These are phyloP conservation scores for Suhomyces xylopsoci DNA, from an alignment of 805 yeast genomes.

Conservation along the genomic window DNA sequence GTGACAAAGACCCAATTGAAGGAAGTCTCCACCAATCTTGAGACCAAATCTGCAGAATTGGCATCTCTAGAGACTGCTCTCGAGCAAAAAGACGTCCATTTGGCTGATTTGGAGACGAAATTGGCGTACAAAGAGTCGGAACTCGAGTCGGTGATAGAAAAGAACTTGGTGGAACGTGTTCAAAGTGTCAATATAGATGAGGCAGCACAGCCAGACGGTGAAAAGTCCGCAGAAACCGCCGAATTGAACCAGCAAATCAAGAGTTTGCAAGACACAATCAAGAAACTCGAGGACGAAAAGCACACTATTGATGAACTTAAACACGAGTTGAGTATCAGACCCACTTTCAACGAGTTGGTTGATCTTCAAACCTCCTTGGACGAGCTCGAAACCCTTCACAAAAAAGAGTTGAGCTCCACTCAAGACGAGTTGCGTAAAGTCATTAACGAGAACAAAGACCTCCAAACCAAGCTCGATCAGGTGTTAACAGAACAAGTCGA, in stretches of 20 bases:
- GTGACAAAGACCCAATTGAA: background rate
- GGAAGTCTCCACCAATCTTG: background rate
- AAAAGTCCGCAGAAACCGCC: background rate
- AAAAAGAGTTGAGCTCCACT: slow-evolving; percentile 28
- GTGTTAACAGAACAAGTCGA: slow-evolving; percentile 7
- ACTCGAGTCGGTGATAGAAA: slow-evolving; percentile 10
- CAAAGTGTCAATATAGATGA: slow-evolving; percentile 6
- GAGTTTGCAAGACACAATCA: background rate
- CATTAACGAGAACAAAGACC: slow-evolving; percentile 17
- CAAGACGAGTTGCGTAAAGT: slow-evolving; percentile 22
- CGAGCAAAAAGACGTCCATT: slow-evolving; percentile 6
- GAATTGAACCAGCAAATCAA: background rate
- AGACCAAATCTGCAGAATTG: background rate
- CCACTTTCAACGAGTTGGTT: slow-evolving; percentile 39
- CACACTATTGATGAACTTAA: slow-evolving; percentile 24
- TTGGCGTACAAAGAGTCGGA: slow-evolving; percentile 9
- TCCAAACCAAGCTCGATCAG: slow-evolving; percentile 16
- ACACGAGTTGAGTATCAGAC: slow-evolving; percentile 36
- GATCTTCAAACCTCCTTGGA: slow-evolving; percentile 44
- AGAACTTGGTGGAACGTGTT: slow-evolving; percentile 10
- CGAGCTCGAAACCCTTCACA: slow-evolving; percentile 40
- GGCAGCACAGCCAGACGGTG: background rate
- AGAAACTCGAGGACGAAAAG: slow-evolving; percentile 9
- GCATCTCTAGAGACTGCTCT: background rate
- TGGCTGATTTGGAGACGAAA: slow-evolving; percentile 11